Percentiles rank a stretch among this genome's conserved stretches.
These are phyloP conservation scores for Chaetoceros tenuissimus DNA, from an alignment of 108 stramenopile genomes.

Conservation along the genomic window DNA sequence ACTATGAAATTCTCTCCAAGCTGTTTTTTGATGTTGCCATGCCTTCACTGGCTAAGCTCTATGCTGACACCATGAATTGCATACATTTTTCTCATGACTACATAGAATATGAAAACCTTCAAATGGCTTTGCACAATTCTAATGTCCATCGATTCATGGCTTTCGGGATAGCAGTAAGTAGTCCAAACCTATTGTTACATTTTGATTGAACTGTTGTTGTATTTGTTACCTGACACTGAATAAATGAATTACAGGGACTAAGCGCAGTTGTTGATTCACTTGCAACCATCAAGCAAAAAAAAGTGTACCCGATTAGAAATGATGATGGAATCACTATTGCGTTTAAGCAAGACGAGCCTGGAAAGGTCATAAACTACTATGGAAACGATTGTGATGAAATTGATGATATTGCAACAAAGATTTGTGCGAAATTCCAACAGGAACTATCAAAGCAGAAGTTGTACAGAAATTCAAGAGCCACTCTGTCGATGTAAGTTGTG, in stretches of 20 bases:
- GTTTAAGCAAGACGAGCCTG: constrained; percentile 37
- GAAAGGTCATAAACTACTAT: constrained; percentile 36
- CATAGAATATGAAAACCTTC: constrained; percentile 46
- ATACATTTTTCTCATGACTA: constrained; percentile 57
- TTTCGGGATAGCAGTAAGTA: constrained; percentile 56
- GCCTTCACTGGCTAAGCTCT: constrained; percentile 65
- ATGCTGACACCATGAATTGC: constrained; percentile 65
- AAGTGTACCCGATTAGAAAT: constrained; percentile 47
- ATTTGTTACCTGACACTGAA: too few species aligned
- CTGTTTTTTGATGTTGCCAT: constrained; percentile 53
- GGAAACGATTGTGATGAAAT: constrained; percentile 52
- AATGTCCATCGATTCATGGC: constrained; percentile 64
- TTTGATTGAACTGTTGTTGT: not conserved
- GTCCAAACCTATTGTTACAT: too few species aligned
- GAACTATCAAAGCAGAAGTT: constrained; percentile 49
- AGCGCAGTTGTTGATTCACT: constrained; percentile 57
- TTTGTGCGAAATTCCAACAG: constrained; percentile 27
- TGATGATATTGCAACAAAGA: constrained; percentile 37
- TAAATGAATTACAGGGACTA: too few species aligned
- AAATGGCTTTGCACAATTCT: constrained; percentile 59
- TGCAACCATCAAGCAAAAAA: constrained; percentile 49
- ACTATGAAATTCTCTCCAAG: constrained; percentile 31
- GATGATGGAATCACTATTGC: constrained; percentile 44
- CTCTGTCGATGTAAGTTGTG: constrained; percentile 41
- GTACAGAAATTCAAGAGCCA: constrained; percentile 48